Percentiles rank a stretch among this genome's conserved stretches.
phyloP scores from a whole-genome alignment of 2,329 filamentous ascomycete species.

The Gaeumannomyces tritici region DNA sequence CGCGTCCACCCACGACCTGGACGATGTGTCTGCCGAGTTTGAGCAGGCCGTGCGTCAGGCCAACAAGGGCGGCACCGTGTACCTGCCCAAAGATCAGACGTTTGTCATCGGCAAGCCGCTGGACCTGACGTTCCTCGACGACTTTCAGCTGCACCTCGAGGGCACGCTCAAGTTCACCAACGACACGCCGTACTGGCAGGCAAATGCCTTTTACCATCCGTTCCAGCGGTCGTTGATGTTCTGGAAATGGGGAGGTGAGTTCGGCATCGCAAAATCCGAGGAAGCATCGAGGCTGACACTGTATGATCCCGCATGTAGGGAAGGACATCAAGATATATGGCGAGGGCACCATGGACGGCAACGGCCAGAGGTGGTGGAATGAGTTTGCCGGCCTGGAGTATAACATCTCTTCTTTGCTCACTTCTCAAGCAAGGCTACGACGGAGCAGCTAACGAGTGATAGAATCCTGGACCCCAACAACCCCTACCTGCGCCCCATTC shows the following conservation, averaged over 20 bases:
- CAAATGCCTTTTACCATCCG: constrained; percentile 27
- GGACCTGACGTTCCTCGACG: constrained; percentile 46
- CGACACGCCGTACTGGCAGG: constrained; percentile 32
- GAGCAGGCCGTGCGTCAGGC: constrained; percentile 25
- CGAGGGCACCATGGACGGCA: constrained; percentile 25
- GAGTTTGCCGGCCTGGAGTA: constrained; percentile 27
- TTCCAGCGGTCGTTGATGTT: constrained; percentile 47
- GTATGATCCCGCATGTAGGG: constrained; percentile 13
- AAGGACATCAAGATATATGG: constrained; percentile 52
- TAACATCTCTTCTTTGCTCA: background rate
- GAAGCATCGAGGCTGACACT: background rate
- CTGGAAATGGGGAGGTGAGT: constrained; percentile 47
- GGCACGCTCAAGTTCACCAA: constrained; percentile 42
- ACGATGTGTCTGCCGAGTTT: constrained; percentile 47
- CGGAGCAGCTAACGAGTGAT: background rate
- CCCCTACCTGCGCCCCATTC: constrained; percentile 42
- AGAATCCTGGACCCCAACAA: constrained; percentile 18
- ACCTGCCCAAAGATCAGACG: constrained; percentile 33
- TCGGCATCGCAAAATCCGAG: background rate
- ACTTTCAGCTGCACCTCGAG: constrained; percentile 35
- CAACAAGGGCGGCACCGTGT: constrained; percentile 48
- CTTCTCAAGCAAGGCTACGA: background rate
- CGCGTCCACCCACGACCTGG: constrained; percentile 17
- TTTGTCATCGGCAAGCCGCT: constrained; percentile 51
- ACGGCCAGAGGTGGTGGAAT: constrained; percentile 36